Conservation (phyloP, 257 asterid species). For the Fraxinus excelsior region DNA sequence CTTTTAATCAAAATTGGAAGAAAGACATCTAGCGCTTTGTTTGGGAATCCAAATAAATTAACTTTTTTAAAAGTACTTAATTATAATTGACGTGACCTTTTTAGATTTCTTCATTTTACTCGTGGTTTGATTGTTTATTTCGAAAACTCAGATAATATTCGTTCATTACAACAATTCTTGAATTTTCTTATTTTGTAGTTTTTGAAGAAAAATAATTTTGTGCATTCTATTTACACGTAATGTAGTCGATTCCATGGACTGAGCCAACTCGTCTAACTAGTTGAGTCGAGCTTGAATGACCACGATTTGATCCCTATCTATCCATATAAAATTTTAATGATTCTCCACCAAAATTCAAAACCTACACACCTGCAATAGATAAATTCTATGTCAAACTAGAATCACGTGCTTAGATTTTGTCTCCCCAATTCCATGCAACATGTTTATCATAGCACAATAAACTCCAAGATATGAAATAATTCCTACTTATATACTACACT, state of each 20-base stretch:
- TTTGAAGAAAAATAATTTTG: too few relatives aligned
- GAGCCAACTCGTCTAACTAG: too few relatives aligned
- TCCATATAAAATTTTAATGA: not conserved
- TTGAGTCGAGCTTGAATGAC: not conserved
- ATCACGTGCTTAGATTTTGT: not conserved
- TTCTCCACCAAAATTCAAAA: not conserved
- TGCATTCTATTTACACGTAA: too few relatives aligned
- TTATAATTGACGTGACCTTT: too few relatives aligned
- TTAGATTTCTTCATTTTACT: too few relatives aligned
- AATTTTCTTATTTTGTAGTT: too few relatives aligned
- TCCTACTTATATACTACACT: not conserved
- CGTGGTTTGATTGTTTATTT: too few relatives aligned
- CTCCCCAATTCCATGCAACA: constrained; percentile 1
- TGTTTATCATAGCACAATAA: not conserved
- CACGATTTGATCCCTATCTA: too few relatives aligned
- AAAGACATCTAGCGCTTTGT: not conserved
- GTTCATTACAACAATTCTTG: too few relatives aligned
- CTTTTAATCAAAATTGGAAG: not conserved
- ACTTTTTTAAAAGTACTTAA: too few relatives aligned
- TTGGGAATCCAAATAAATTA: not conserved
- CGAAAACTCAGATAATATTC: too few relatives aligned
- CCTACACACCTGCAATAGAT: not conserved
- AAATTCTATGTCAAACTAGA: not conserved
- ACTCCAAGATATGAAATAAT: not conserved
- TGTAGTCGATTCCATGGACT: not conserved